Evolutionary conservation across 2,329 filamentous ascomycete species (phyloP).

Genomic region (Sporothrix protearum): DNA sequence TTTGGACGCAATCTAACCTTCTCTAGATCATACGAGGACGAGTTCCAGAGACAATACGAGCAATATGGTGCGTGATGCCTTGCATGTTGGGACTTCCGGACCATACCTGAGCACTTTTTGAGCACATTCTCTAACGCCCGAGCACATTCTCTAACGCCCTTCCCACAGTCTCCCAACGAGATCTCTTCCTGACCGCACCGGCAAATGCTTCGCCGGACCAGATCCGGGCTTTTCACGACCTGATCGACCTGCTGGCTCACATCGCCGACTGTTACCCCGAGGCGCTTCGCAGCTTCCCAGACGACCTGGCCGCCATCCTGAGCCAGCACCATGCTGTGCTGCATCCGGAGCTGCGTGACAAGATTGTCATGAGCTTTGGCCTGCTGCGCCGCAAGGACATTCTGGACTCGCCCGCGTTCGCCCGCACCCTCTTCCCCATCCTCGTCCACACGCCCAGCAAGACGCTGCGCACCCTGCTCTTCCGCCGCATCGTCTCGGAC

Average conservation of each 20-base stretch:
- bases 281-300: constrained; percentile 71
- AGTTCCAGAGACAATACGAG: constrained; percentile 68
- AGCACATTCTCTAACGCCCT: not conserved
- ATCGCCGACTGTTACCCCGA: constrained; percentile 89
- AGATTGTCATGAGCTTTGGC: constrained; percentile 87
- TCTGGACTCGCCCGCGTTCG: constrained; percentile 74
- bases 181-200: constrained; percentile 86
- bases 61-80: constrained; percentile 63
- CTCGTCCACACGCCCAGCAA: constrained; percentile 87
- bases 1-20: constrained; percentile 17
- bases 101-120: too few relatives aligned
- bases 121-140: not conserved
- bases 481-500: constrained; percentile 85
- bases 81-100: not conserved
- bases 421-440: constrained; percentile 87
- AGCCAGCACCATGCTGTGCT: constrained; percentile 77
- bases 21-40: constrained; percentile 76
- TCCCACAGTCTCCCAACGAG: constrained; percentile 60
- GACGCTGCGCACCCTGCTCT: constrained; percentile 76
- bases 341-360: constrained; percentile 82
- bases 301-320: constrained; percentile 77
- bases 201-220: constrained; percentile 72
- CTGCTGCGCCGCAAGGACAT: constrained; percentile 87
- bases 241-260: constrained; percentile 91
- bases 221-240: constrained; percentile 78